Percentiles rank a stretch among this genome's conserved stretches.
Conservation (phyloP, 208 protist genomes). For the Acanthamoeba healyi region DNA sequence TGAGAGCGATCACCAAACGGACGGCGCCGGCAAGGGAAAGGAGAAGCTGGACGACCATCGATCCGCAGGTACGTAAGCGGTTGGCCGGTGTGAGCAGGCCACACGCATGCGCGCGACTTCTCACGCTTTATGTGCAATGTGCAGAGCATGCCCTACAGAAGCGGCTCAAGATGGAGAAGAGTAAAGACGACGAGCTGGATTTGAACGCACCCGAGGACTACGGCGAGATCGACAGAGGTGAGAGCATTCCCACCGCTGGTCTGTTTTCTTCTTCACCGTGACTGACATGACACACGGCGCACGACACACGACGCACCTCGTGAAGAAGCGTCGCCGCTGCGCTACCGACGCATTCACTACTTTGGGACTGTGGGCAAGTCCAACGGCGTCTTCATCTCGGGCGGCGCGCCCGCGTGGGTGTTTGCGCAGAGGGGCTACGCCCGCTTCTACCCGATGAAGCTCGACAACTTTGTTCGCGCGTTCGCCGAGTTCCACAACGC, state of each 20-base stretch:
- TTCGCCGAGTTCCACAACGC: conserved; percentile 74
- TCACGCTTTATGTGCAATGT: too few species aligned
- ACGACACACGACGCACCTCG: background rate
- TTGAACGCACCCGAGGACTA: background rate
- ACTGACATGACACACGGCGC: background rate
- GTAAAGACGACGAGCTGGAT: background rate
- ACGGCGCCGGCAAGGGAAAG: background rate
- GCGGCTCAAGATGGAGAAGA: conserved; percentile 22
- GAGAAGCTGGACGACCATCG: background rate
- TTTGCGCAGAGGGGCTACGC: conserved; percentile 56
- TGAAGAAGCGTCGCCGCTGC: background rate
- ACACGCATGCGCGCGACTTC: too few species aligned
- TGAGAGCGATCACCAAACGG: background rate
- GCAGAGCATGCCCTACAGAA: background rate
- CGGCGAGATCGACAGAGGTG: conserved; percentile 24
- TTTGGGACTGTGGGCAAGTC: conserved; percentile 20
- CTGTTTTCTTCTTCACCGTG: background rate
- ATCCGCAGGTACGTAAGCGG: too few species aligned
- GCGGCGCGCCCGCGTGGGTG: conserved; percentile 40
- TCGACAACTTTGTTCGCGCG: conserved; percentile 28
- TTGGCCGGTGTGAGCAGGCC: too few species aligned
- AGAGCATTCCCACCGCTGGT: background rate
- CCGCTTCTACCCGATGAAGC: conserved; percentile 65
- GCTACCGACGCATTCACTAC: conserved; percentile 35
- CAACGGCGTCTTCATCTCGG: conserved; percentile 57